Evolutionary conservation across 1,139 yeast species (phyloP), one percentile per base, ranked within the genome.

Genomic region (Geotrichum restrictum): DNA sequence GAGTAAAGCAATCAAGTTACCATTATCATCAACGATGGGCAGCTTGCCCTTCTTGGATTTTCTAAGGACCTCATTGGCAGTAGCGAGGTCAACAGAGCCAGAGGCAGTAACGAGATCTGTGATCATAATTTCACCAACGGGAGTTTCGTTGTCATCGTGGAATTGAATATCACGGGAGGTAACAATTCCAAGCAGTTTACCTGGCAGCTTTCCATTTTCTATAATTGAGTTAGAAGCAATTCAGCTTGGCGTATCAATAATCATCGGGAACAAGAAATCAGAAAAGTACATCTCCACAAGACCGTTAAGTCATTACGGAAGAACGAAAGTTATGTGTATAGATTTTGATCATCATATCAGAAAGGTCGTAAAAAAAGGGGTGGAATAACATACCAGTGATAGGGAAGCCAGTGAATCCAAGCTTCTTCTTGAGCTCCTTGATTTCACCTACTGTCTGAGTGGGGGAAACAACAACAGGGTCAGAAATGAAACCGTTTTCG

Each of bases 261-360:
- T 24, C 29, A 24, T 8, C 5, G 29, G 29, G n/a, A 34, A 27
- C 19, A 24, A 43, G 37, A 55, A 53, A 55, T 75, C 81, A 77
- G 80, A 63, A 63, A 65, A 69, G 68, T 68, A 73, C 62, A 63
- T 75, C 61, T 89, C 97, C 95, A 74, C 97, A 88, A 80, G 96
- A 87, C 91, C 95, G 95, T 85, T 83, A 84, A 94, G 88, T 86
- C 95, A 71, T 68, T 85, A 60, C 97, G 96, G 98, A 85, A 93
- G 98, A 93, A 93, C 98, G 98, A 93, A 93, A 93, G 98, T 93
- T 89, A 88, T 77, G 70, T 63, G 67, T 63, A 64, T 65, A 62
- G 55, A 69, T 71, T 72, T 76, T 82, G 95, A 47, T 52, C 51
- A 45, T 53, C 61, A 53, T 50, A 51, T 51, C 31, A 48, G 39